These are phyloP conservation scores for Nannochloropsis salina DNA, from an alignment of 108 stramenopile genomes.

Conservation along the genomic window DNA sequence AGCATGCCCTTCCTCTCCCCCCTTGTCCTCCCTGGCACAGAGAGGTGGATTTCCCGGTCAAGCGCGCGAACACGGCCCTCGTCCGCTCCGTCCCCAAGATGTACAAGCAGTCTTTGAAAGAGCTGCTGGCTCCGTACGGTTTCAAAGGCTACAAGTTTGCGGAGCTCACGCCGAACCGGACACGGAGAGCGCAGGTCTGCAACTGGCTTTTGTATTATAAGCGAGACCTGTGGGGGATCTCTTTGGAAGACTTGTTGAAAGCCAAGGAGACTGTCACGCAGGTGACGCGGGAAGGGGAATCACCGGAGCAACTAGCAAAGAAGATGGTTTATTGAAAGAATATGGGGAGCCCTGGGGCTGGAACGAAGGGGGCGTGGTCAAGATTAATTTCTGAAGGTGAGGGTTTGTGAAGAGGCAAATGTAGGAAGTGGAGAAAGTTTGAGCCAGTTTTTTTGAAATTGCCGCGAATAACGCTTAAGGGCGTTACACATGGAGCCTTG, in stretches of 20 bases:
- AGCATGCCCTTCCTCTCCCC: not conserved
- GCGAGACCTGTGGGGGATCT: constrained; percentile 75
- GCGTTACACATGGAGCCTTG: too few relatives aligned
- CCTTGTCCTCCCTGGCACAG: not conserved
- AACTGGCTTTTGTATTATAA: constrained; percentile 82
- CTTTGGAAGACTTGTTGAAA: constrained; percentile 69
- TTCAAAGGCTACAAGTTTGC: constrained; percentile 72
- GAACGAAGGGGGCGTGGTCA: too few relatives aligned
- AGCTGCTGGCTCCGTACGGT: constrained; percentile 65
- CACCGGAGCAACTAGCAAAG: not conserved
- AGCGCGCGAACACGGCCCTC: constrained; percentile 64
- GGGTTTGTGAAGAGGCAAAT: too few relatives aligned
- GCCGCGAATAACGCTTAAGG: too few relatives aligned
- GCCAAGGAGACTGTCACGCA: not conserved
- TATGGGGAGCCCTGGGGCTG: too few relatives aligned
- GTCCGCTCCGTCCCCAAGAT: constrained; percentile 67
- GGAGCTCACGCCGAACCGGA: constrained; percentile 91
- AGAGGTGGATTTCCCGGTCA: constrained; percentile 67
- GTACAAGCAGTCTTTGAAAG: constrained; percentile 71
- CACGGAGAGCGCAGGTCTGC: constrained; percentile 80
- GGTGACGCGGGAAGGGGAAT: constrained; percentile 6
- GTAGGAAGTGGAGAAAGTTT: too few relatives aligned
- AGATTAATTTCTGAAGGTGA: too few relatives aligned
- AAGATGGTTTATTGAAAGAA: constrained; percentile 10
- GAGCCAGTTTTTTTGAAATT: too few relatives aligned